Evolutionary conservation across 768 basidiomycete genomes (phyloP).

Genomic region (Holtermanniella nyarrowii): DNA sequence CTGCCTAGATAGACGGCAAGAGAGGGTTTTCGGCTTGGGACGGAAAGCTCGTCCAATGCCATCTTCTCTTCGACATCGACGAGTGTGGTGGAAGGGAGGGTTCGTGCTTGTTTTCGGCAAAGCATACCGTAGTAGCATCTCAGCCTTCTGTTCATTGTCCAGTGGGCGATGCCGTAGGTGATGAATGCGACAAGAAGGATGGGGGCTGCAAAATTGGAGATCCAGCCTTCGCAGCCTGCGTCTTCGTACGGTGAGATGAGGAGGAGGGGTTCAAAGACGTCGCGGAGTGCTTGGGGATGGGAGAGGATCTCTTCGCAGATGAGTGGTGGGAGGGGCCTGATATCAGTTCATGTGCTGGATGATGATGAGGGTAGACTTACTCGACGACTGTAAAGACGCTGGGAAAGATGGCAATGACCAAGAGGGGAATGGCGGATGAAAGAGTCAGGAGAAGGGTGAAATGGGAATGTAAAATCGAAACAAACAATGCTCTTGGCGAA

Average conservation of each 20-base stretch:
- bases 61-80: not conserved
- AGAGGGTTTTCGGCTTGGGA: not conserved
- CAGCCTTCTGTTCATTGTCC: not conserved
- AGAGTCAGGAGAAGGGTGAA: not conserved
- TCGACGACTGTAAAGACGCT: not conserved
- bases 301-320: not conserved
- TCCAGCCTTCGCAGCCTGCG: not conserved
- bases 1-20: not conserved
- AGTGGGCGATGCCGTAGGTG: not conserved
- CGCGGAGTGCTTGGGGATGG: not conserved
- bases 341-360: not conserved
- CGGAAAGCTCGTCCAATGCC: not conserved
- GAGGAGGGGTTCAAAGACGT: not conserved
- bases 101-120: not conserved
- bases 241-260: not conserved
- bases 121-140: not conserved
- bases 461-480: not conserved
- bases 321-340: not conserved
- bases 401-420: not conserved
- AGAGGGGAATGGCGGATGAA: not conserved
- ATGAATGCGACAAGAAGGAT: not conserved
- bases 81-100: too few relatives aligned
- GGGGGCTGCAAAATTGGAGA: not conserved
- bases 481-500: not conserved
- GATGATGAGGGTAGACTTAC: not conserved